phyloP scores from a whole-genome alignment of 1,284 basidiomycete genomes.

The Lentinula novae-zelandiae region DNA sequence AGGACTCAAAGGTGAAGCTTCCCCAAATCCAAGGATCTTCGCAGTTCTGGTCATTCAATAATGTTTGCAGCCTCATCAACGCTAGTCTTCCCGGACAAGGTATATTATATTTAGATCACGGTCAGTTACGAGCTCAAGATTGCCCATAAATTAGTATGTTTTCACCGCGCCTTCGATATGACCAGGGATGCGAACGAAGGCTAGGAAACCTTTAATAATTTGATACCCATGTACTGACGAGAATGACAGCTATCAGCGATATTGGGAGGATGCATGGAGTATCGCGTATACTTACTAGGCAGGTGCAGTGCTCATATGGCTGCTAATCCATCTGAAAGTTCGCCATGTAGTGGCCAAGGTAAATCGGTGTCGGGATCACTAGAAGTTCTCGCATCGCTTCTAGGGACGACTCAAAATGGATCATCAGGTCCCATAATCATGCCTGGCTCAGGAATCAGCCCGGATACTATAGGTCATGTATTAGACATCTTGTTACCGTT shows the following conservation, averaged over 20 bases:
- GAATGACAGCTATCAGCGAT: slow-evolving; percentile 45
- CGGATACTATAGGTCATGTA: slow-evolving; percentile 43
- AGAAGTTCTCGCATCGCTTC: slow-evolving; percentile 39
- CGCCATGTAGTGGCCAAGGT: slow-evolving; percentile 45
- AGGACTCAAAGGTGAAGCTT: slow-evolving; percentile 43
- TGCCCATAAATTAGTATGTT: slow-evolving; percentile 54
- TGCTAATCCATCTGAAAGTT: not conserved
- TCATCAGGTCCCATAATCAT: slow-evolving; percentile 46
- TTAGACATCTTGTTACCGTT: slow-evolving; percentile 46
- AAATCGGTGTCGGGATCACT: slow-evolving; percentile 40
- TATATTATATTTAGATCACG: slow-evolving; percentile 21
- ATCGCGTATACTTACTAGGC: slow-evolving; percentile 76
- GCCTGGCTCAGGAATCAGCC: slow-evolving; percentile 71
- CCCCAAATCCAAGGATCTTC: not conserved
- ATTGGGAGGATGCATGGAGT: slow-evolving; percentile 58
- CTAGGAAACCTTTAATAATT: slow-evolving; percentile 20
- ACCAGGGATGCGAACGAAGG: slow-evolving; percentile 52
- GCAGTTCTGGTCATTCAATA: not conserved
- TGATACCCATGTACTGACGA: not conserved
- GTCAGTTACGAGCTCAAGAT: slow-evolving; percentile 7
- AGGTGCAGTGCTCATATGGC: not conserved
- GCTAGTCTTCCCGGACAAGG: slow-evolving; percentile 64
- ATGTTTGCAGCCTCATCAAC: slow-evolving; percentile 44
- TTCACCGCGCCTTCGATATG: slow-evolving; percentile 84
- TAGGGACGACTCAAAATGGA: slow-evolving; percentile 24